Evolutionary conservation across 257 asterid species (phyloP).

Genomic region (Capsicum pubescens): DNA sequence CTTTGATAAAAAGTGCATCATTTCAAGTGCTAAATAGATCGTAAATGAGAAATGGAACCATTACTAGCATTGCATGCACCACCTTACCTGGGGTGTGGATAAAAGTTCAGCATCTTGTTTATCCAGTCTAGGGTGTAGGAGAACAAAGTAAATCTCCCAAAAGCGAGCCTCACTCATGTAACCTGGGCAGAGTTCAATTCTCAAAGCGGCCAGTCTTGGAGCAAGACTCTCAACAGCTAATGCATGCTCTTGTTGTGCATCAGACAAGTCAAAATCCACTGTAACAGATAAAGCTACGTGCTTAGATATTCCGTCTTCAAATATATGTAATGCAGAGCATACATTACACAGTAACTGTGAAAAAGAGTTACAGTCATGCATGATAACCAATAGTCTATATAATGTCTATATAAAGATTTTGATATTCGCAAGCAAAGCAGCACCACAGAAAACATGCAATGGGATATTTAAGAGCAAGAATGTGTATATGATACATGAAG

Average conservation of each 20-base stretch:
- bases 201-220: slow-evolving; percentile 79
- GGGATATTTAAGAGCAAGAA: background rate
- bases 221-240: slow-evolving; percentile 81
- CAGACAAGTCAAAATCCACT: slow-evolving; percentile 76
- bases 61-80: background rate
- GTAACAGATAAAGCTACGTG: background rate
- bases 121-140: slow-evolving; percentile 75
- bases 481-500: background rate
- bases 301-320: background rate
- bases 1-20: background rate
- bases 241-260: slow-evolving; percentile 93
- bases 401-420: background rate
- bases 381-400: background rate
- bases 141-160: slow-evolving; percentile 94
- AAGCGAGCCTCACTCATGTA: slow-evolving; percentile 80
- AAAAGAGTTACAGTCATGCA: background rate
- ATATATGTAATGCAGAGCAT: background rate
- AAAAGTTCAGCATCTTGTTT: slow-evolving; percentile 65
- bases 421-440: background rate
- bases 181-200: slow-evolving; percentile 91
- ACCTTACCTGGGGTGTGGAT: slow-evolving; percentile 80
- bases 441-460: background rate
- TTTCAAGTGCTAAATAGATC: background rate
- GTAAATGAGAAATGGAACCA: slow-evolving; percentile 1
- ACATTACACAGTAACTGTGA: background rate